A percentile compares a stretch with the other conserved stretches of the same genome.
These are phyloP conservation scores for Phytopythium chamaehyphon DNA, from an alignment of 352 stramenopile species.

Conservation along the genomic window DNA sequence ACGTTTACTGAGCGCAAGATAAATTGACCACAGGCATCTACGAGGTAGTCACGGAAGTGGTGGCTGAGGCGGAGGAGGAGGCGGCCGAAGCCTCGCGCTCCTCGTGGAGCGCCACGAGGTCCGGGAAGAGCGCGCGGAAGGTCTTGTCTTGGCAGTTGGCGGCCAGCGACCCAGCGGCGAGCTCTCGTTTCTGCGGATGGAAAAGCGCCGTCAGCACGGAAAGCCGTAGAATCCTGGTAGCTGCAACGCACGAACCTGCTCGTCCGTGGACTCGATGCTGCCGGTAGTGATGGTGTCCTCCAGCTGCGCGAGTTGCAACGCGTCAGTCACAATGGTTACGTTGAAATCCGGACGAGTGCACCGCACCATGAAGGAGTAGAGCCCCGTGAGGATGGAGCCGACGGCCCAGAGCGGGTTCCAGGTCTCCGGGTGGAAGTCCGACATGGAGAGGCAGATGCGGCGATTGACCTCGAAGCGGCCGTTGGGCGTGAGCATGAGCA, in stretches of 20 bases:
- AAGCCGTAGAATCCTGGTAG: too few species aligned
- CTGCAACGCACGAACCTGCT: slow-evolving; percentile 31
- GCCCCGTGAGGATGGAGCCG: slow-evolving; percentile 91
- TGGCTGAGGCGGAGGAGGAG: neutral
- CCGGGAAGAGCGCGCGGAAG: slow-evolving; percentile 82
- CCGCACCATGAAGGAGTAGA: slow-evolving; percentile 94
- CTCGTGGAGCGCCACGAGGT: slow-evolving; percentile 65
- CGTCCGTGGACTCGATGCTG: slow-evolving; percentile 73
- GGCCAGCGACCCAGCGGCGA: slow-evolving; percentile 62
- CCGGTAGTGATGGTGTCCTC: slow-evolving; percentile 84
- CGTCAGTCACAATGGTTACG: neutral
- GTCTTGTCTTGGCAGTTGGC: slow-evolving; percentile 81
- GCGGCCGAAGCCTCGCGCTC: slow-evolving; percentile 3
- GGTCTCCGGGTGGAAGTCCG: slow-evolving; percentile 93
- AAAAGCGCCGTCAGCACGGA: neutral
- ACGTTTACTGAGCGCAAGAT: slow-evolving; percentile 2
- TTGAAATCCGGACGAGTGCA: neutral
- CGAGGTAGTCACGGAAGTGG: neutral
- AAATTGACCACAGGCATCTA: neutral
- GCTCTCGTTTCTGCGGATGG: slow-evolving; percentile 56
- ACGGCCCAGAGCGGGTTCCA: slow-evolving; percentile 97
- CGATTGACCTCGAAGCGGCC: slow-evolving; percentile 92
- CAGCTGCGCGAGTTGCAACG: slow-evolving; percentile 15
- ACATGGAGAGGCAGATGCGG: slow-evolving; percentile 93
- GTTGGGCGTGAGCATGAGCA: slow-evolving; percentile 94